Evolutionary conservation across 495 filamentous ascomycete genomes (phyloP), one percentile per base, ranked within the genome.

Genomic region (Ramalina intermedia): DNA sequence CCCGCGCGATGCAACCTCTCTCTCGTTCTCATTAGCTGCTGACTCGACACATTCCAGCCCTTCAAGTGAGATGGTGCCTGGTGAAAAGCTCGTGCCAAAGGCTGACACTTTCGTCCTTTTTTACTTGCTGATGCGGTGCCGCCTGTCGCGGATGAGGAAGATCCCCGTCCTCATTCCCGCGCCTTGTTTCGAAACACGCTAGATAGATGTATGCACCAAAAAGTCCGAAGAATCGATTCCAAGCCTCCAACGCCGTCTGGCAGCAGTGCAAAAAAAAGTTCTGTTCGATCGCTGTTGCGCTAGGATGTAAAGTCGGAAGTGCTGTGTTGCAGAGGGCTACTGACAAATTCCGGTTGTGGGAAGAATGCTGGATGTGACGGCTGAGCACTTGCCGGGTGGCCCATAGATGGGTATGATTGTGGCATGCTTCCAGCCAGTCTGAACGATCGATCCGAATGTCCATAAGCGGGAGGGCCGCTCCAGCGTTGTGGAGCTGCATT

Each of bases 331-430:
- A 48, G 39, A 21, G 52, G 51, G 18, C 48, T 55, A 49, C 53
- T 58, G 23, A 54, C 53, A 14, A 53, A 57, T 17, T 59, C 50
- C 11, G 57, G 48, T 23, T 48, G 49, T 14, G 37, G 39, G 39
- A 46, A 57, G 35, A 41, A 55, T 55, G 1, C 35, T 57, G 4
- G 45, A 21, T 5, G 52, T 20, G 43, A 48, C 41, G 27, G 46
- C 44, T 38, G 55, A 23, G 24, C 48, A 49, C 37, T 50, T 49
- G 44, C 44, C 12, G 52, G 52, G 21, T 57, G 55, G 7, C 38
- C 47, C 51, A 55, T 55, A n/a, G 57, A 43, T 35, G 54, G 7
- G 29, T 11, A 56, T 17, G 55, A 20, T 37, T 53, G 51, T 3
- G 49, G 39, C 27, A 53, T 47, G n/a, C 18, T 36, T 6, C n/a